Evolutionary conservation across 345 rosid species (phyloP).

Genomic region (Rhizophora apiculata): DNA sequence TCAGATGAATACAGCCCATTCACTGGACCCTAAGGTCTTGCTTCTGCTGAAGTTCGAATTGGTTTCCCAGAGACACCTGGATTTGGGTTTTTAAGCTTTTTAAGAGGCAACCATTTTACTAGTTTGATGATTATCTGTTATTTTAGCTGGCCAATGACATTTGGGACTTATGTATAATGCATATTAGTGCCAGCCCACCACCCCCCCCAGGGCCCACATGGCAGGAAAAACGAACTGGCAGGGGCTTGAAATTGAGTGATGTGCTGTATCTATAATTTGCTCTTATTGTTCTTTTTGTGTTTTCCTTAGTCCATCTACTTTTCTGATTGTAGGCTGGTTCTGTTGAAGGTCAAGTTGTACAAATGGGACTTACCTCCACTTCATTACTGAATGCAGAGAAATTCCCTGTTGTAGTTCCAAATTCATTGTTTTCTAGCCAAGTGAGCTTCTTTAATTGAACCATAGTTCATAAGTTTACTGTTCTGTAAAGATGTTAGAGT

Average conservation of each 20-base stretch:
- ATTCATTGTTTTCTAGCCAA: slow-evolving; percentile 96
- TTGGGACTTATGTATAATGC: no score
- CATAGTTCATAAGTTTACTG: no score
- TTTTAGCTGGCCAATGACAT: no score
- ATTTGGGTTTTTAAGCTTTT: not conserved
- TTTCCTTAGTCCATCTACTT: not conserved
- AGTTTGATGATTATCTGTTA: no score
- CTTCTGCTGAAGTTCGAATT: not conserved
- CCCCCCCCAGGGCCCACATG: no score
- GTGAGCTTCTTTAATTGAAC: slow-evolving; percentile 25
- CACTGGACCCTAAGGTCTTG: not conserved
- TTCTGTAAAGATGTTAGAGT: no score
- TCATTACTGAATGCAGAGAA: slow-evolving; percentile 71
- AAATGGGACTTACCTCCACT: slow-evolving; percentile 86
- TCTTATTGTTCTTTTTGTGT: slow-evolving; percentile 5
- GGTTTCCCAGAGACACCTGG: not conserved
- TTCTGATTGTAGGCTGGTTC: slow-evolving; percentile 67
- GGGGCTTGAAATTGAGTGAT: not conserved
- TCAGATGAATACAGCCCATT: not conserved
- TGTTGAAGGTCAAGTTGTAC: slow-evolving; percentile 88
- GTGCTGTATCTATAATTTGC: not conserved
- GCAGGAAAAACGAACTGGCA: no score
- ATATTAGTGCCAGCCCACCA: no score
- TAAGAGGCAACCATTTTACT: not conserved
- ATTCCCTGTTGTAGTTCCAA: slow-evolving; percentile 83